Percentiles rank a stretch among this genome's conserved stretches.
Conservation (phyloP, 768 basidiomycete genomes). For the Mycena leptocephala region DNA sequence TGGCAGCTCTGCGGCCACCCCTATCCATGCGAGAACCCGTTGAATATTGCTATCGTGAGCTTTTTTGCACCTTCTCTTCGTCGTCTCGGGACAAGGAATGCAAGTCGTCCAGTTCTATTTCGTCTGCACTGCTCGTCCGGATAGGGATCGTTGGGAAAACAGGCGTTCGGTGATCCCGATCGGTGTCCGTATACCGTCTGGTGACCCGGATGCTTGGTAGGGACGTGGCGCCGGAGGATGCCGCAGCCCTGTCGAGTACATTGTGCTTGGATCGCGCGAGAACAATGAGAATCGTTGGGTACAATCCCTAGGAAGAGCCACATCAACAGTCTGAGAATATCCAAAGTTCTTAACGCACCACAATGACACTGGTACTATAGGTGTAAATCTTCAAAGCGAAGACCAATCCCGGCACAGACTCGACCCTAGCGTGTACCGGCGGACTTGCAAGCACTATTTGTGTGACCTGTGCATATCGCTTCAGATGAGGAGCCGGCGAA, state of each 20-base stretch:
- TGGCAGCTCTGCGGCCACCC: background rate
- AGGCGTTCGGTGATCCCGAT: background rate
- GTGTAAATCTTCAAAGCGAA: slow-evolving; percentile 2
- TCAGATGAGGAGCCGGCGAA: background rate
- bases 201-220: background rate
- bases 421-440: background rate
- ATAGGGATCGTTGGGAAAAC: background rate
- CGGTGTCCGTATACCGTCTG: background rate
- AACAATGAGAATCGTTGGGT: slow-evolving; percentile 22
- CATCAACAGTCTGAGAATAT: background rate
- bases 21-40: background rate
- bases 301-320: background rate
- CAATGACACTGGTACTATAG: slow-evolving; percentile 20
- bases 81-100: background rate
- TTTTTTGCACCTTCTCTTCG: background rate
- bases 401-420: background rate
- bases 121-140: background rate
- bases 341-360: slow-evolving; percentile 5
- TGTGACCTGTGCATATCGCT: background rate
- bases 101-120: background rate
- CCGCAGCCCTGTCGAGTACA: slow-evolving; percentile 4
- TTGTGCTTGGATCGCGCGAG: slow-evolving; percentile 25
- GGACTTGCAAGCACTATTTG: background rate
- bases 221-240: background rate
- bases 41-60: background rate